These are phyloP conservation scores for Carex scoparia DNA, from an alignment of 176 grass and related monocot species.

Conservation along the genomic window DNA sequence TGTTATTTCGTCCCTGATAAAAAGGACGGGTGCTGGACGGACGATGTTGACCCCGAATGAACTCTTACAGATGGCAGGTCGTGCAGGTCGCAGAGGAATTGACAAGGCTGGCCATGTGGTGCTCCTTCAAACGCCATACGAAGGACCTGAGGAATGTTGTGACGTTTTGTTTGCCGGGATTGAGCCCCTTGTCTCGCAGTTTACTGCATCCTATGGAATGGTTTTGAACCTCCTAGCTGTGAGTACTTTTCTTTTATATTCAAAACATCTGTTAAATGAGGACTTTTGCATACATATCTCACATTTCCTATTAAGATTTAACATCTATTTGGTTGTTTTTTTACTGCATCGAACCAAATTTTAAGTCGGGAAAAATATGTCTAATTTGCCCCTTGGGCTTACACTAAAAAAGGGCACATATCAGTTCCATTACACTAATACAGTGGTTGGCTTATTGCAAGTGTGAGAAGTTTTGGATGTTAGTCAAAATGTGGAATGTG, in stretches of 20 bases:
- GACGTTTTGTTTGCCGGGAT: conserved; percentile 79
- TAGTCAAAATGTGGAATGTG: neutral
- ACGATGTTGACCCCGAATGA: conserved; percentile 76
- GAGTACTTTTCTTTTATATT: conserved; percentile 32
- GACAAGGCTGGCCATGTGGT: conserved; percentile 83
- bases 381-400: conserved; percentile 12
- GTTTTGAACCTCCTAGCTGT: conserved; percentile 98
- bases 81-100: conserved; percentile 96
- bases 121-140: conserved; percentile 87
- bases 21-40: conserved; percentile 68
- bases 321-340: conserved; percentile 17
- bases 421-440: neutral
- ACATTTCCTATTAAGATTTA: neutral
- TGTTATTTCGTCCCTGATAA: conserved; percentile 83
- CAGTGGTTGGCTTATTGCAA: neutral
- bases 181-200: conserved; percentile 96
- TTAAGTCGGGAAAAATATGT: neutral
- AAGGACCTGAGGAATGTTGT: conserved; percentile 80
- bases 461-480: neutral
- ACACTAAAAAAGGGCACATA: neutral
- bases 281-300: conserved; percentile 10
- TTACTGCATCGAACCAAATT: neutral
- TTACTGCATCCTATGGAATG: conserved; percentile 97
- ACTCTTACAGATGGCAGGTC: conserved; percentile 92
- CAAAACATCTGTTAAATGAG: neutral